Conservation (phyloP, 495 filamentous ascomycete species). For the Letharia columbiana region DNA sequence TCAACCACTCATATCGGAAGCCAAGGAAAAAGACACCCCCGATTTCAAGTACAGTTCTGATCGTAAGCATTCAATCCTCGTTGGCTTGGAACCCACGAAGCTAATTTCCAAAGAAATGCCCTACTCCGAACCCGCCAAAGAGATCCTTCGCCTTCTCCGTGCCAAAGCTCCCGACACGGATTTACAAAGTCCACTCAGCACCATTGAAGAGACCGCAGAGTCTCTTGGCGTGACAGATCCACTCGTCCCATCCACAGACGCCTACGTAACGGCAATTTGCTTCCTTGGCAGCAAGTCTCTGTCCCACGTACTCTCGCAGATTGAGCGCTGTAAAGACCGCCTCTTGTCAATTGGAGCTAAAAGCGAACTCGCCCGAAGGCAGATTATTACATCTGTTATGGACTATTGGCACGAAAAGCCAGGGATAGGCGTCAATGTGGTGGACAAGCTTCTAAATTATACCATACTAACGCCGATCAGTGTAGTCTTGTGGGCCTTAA, state of each 20-base stretch:
- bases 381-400: conserved; percentile 86
- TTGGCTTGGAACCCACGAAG: conserved; percentile 18
- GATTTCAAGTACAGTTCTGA: conserved; percentile 85
- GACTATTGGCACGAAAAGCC: conserved; percentile 90
- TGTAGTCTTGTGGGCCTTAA: conserved; percentile 83
- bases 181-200: conserved; percentile 64
- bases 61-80: conserved; percentile 45
- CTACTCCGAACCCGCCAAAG: conserved; percentile 68
- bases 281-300: conserved; percentile 89
- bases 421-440: conserved; percentile 82
- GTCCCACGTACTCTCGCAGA: conserved; percentile 89
- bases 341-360: conserved; percentile 67
- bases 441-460: conserved; percentile 97
- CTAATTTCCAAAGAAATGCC: conserved; percentile 51
- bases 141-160: conserved; percentile 67
- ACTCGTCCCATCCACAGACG: conserved; percentile 75
- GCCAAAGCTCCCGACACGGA: conserved; percentile 78
- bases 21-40: conserved; percentile 87
- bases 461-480: conserved; percentile 75
- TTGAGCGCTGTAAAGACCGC: conserved; percentile 90
- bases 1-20: conserved; percentile 68
- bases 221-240: conserved; percentile 59
- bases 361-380: conserved; percentile 63
- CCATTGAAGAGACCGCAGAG: conserved; percentile 67
- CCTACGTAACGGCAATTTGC: conserved; percentile 86